Evolutionary conservation across 1,139 yeast species (phyloP).

Genomic region (Magnusiomyces fungicola): DNA sequence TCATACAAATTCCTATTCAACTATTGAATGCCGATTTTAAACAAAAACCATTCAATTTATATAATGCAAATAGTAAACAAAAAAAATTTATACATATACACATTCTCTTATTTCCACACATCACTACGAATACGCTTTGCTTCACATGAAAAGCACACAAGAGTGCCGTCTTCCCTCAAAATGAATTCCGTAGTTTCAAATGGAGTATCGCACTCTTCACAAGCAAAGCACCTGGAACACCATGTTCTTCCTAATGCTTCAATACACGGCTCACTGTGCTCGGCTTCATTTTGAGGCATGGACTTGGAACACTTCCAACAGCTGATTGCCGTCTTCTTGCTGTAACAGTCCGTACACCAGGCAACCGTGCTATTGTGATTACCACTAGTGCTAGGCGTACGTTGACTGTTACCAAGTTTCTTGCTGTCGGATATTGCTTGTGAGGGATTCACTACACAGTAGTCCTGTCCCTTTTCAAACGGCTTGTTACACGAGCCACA

Average conservation of each 20-base stretch:
- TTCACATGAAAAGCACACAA: slow-evolving; percentile 30
- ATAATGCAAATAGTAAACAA: background rate
- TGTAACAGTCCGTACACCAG: slow-evolving; percentile 28
- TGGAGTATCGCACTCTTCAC: slow-evolving; percentile 29
- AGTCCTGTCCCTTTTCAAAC: slow-evolving; percentile 21
- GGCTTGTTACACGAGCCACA: slow-evolving; percentile 31
- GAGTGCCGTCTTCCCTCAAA: slow-evolving; percentile 30
- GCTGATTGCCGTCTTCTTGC: slow-evolving; percentile 24
- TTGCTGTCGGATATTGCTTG: slow-evolving; percentile 10
- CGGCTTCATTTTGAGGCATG: background rate
- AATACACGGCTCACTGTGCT: slow-evolving; percentile 15
- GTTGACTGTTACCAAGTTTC: background rate
- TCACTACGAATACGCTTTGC: slow-evolving; percentile 4
- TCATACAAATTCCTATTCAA: too few relatives aligned
- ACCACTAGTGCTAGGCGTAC: background rate
- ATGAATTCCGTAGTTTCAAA: slow-evolving; percentile 28
- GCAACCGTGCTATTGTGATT: slow-evolving; percentile 12
- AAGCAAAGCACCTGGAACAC: slow-evolving; percentile 30
- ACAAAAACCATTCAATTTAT: background rate
- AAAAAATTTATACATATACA: background rate
- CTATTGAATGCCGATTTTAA: too few relatives aligned
- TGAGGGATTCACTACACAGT: slow-evolving; percentile 21
- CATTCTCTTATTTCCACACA: background rate
- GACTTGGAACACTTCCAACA: slow-evolving; percentile 30
- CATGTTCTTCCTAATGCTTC: slow-evolving; percentile 31